A percentile compares a stretch with the other conserved stretches of the same genome.
These are phyloP conservation scores for Chenopodium quinoa DNA, from an alignment of 148 eudicot species.

Conservation along the genomic window DNA sequence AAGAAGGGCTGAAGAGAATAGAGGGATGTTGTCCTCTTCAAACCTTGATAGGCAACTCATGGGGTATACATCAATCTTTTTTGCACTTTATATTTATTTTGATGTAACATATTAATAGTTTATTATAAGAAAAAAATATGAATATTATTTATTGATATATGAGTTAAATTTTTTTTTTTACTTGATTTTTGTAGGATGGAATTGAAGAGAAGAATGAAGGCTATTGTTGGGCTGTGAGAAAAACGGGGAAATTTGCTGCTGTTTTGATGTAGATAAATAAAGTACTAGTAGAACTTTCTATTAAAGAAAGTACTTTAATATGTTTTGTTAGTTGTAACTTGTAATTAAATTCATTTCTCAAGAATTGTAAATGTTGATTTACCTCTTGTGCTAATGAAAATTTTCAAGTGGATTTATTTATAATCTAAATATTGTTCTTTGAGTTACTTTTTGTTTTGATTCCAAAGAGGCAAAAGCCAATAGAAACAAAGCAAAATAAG, in stretches of 20 bases:
- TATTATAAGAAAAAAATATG: too few species aligned
- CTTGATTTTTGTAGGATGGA: conserved; percentile 47
- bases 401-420: not conserved
- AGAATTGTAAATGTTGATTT: not conserved
- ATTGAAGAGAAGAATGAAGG: conserved; percentile 59
- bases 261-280: conserved; percentile 19
- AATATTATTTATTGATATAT: too few species aligned
- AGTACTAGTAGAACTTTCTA: not conserved
- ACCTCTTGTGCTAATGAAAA: not conserved
- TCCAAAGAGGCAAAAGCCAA: too few species aligned
- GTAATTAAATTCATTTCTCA: conserved; percentile 9
- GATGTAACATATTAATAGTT: too few species aligned
- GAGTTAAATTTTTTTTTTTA: not conserved
- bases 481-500: too few species aligned
- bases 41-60: conserved; percentile 64
- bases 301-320: too few species aligned
- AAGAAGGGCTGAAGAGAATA: conserved; percentile 87
- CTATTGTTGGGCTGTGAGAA: conserved; percentile 4
- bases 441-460: too few species aligned
- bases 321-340: not conserved
- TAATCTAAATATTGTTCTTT: too few species aligned
- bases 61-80: conserved; percentile 45
- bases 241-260: not conserved
- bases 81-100: not conserved
- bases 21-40: conserved; percentile 74